Evolutionary conservation across 306 rosid genomes (phyloP).

Genomic region (Rosa chinensis): DNA sequence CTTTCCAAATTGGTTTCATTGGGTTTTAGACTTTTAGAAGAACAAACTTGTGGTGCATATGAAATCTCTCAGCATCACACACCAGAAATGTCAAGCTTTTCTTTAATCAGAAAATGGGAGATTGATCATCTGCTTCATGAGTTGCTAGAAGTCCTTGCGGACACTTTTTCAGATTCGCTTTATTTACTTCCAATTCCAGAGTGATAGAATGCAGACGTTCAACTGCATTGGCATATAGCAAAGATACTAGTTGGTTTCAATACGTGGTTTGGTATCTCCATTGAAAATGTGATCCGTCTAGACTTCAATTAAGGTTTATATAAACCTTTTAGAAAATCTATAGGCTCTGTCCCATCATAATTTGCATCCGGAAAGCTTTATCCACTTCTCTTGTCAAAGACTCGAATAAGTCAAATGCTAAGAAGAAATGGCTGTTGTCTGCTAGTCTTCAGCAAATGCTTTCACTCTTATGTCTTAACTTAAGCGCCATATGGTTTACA

Average conservation of each 20-base stretch:
- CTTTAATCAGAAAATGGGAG: background rate
- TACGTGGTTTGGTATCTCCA: background rate
- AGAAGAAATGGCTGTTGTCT: background rate
- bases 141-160: background rate
- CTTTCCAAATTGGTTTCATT: background rate
- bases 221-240: background rate
- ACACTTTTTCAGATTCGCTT: background rate
- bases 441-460: background rate
- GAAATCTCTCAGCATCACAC: background rate
- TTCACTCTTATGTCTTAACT: too few relatives aligned
- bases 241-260: background rate
- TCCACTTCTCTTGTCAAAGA: background rate
- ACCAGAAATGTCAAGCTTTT: background rate
- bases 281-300: background rate
- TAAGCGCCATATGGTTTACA: background rate
- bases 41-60: background rate
- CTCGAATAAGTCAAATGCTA: background rate
- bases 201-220: background rate
- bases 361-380: background rate
- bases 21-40: background rate
- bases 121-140: background rate
- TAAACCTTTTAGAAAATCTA: too few relatives aligned
- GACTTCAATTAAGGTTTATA: background rate
- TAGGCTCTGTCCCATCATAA: background rate
- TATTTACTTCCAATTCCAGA: background rate